phyloP scores from a whole-genome alignment of 2,329 filamentous ascomycete species.

The Penicillium concentricum region DNA sequence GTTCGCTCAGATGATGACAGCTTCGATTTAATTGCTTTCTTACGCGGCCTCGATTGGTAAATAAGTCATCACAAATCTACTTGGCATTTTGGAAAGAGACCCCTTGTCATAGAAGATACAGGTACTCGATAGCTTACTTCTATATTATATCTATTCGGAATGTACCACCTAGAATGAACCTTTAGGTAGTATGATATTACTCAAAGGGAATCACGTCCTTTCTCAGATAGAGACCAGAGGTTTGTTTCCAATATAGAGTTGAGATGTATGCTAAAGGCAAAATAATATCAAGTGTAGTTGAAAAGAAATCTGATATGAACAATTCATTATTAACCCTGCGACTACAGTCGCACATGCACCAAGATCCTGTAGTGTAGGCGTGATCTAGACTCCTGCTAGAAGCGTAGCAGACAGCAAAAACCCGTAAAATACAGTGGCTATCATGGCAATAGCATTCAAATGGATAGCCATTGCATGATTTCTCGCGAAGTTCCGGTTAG shows the following conservation, averaged over 20 bases:
- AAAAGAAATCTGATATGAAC: neutral
- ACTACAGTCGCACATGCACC: neutral
- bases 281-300: neutral
- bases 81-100: no score
- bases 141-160: neutral
- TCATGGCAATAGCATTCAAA: constrained; percentile 42
- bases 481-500: constrained; percentile 35
- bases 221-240: no score
- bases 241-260: neutral
- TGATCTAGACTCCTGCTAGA: neutral
- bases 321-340: no score
- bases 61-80: no score
- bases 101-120: no score
- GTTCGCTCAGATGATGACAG: no score
- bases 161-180: no score
- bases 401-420: constrained; percentile 25
- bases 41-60: no score
- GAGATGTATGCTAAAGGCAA: neutral
- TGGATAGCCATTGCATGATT: constrained; percentile 47
- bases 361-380: neutral
- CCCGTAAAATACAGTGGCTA: constrained; percentile 31
- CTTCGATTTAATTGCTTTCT: no score
- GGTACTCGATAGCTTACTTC: no score
- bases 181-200: no score
- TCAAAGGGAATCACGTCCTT: no score